phyloP scores from a whole-genome alignment of 2,329 filamentous ascomycete genomes.

The Endocalyx cinctus region DNA sequence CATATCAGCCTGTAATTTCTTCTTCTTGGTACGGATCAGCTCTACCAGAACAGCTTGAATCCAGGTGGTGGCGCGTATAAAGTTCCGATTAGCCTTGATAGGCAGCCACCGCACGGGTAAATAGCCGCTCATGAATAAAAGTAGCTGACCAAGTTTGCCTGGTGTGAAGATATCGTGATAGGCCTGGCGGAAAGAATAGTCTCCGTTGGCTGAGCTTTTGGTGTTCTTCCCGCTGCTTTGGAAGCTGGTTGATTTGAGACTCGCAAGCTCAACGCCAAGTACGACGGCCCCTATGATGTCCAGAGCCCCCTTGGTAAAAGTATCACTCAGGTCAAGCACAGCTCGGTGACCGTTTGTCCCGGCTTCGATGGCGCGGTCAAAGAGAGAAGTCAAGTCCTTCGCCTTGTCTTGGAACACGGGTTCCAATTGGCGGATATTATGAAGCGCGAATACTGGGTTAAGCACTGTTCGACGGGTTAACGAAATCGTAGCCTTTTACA shows the following conservation, averaged over 20 bases:
- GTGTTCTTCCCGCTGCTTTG: background rate
- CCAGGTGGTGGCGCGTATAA: constrained; percentile 9
- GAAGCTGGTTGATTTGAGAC: background rate
- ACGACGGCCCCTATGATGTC: constrained; percentile 11
- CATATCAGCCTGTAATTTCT: constrained; percentile 2
- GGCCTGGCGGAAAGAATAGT: constrained; percentile 11
- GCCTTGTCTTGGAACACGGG: constrained; percentile 30
- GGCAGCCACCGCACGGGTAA: constrained; percentile 12
- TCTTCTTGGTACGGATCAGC: constrained; percentile 3
- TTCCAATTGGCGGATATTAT: constrained; percentile 28
- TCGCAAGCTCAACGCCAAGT: constrained; percentile 9
- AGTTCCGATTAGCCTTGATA: constrained; percentile 9
- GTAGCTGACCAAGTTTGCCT: constrained; percentile 3
- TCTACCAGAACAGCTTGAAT: constrained; percentile 4
- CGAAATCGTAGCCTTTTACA: no score
- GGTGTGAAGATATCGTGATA: constrained; percentile 9
- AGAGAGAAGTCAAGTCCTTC: constrained; percentile 1
- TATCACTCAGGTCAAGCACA: constrained; percentile 6
- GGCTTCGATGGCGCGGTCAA: constrained; percentile 6
- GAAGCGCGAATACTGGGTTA: constrained; percentile 24
- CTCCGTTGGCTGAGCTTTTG: constrained; percentile 1
- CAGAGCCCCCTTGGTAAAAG: constrained; percentile 7
- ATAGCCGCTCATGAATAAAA: constrained; percentile 9
- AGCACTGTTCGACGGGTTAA: constrained; percentile 31
- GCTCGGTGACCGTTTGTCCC: constrained; percentile 1